Conservation (phyloP, 2,329 filamentous ascomycete species). For the Aspergillus viridinutans region DNA sequence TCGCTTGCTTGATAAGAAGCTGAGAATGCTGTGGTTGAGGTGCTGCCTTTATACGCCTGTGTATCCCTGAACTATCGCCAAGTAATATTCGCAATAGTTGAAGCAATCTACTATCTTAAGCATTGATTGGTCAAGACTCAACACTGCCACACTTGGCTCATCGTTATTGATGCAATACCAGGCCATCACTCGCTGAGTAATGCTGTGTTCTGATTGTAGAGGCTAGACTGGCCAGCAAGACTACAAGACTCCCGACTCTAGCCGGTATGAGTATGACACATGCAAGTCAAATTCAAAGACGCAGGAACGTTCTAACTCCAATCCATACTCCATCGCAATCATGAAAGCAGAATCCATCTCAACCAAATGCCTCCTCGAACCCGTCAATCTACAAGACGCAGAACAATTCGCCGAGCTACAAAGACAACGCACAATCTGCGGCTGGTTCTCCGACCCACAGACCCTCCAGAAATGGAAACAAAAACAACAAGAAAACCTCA, state of each 20-base stretch:
- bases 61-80: too few relatives aligned
- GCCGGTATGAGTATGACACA: too few relatives aligned
- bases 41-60: too few relatives aligned
- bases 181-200: too few relatives aligned
- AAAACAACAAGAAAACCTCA: constrained; percentile 11
- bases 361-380: not conserved
- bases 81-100: too few relatives aligned
- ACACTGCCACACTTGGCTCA: too few relatives aligned
- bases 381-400: constrained; percentile 4
- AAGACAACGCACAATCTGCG: constrained; percentile 17
- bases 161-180: too few relatives aligned
- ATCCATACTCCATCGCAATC: not conserved
- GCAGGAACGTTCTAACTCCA: not conserved
- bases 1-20: too few relatives aligned
- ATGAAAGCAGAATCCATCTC: not conserved
- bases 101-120: too few relatives aligned
- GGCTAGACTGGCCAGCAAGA: not conserved
- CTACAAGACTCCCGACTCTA: not conserved
- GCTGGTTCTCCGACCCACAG: constrained; percentile 13
- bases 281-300: not conserved
- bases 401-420: constrained; percentile 15
- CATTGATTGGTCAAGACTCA: too few relatives aligned
- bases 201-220: too few relatives aligned
- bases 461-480: constrained; percentile 10
- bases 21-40: too few relatives aligned